Evolutionary conservation across 345 rosid species (phyloP).

Genomic region (Hevea brasiliensis): DNA sequence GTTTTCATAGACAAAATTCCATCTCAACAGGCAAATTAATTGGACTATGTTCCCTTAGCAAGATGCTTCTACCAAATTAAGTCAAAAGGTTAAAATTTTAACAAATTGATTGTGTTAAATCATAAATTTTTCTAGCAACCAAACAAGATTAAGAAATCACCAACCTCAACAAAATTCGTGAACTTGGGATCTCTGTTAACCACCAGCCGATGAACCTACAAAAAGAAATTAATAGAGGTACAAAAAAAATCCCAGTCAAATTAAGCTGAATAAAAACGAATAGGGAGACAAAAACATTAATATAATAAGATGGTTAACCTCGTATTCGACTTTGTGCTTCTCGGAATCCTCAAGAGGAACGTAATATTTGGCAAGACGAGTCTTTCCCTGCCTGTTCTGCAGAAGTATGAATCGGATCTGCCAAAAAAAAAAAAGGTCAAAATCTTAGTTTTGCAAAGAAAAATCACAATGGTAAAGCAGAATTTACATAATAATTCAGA

Average conservation of each 20-base stretch:
- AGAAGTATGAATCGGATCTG: conserved; percentile 97
- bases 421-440: neutral
- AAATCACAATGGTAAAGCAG: neutral
- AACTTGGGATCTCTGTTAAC: conserved; percentile 88
- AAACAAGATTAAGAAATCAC: conserved; percentile 20
- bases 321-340: conserved; percentile 98
- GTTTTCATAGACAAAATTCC: neutral
- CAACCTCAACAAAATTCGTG: conserved; percentile 94
- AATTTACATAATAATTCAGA: neutral
- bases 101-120: neutral
- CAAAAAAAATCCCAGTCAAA: neutral
- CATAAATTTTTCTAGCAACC: neutral
- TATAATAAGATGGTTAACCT: conserved; percentile 38
- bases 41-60: neutral
- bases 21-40: neutral
- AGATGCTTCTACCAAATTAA: no score
- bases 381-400: conserved; percentile 98
- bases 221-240: neutral
- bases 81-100: no score
- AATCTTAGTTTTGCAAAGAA: neutral
- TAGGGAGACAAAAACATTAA: neutral
- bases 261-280: neutral
- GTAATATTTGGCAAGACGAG: conserved; percentile 97
- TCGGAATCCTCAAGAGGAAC: conserved; percentile 96
- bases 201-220: conserved; percentile 89